Conservation (phyloP, 2,329 filamentous ascomycete species). For the Xenosphaeropsis pyriputrescens region DNA sequence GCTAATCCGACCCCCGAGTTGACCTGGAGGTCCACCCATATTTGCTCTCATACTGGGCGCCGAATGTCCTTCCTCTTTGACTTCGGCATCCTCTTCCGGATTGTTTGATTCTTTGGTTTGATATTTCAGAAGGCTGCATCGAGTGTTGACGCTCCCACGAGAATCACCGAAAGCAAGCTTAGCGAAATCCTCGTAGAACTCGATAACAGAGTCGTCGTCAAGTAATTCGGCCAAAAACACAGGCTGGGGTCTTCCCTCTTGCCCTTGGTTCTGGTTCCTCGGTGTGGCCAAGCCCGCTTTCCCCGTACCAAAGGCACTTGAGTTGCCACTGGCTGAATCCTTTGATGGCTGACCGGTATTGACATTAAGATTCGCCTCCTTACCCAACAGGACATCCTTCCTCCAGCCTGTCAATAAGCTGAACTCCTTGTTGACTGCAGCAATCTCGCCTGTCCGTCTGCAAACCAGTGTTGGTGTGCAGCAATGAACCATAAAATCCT, state of each 20-base stretch:
- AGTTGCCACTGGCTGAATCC: constrained; percentile 29
- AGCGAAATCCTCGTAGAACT: constrained; percentile 94
- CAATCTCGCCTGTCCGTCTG: constrained; percentile 85
- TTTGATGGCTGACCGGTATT: constrained; percentile 40
- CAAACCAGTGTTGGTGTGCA: constrained; percentile 88
- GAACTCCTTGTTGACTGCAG: constrained; percentile 91
- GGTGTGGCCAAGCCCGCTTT: constrained; percentile 33
- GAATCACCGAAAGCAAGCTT: constrained; percentile 86
- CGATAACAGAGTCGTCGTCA: constrained; percentile 82
- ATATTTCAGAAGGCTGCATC: constrained; percentile 82
- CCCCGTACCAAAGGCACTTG: constrained; percentile 18
- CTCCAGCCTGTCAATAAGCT: constrained; percentile 92
- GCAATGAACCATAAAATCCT: constrained; percentile 79
- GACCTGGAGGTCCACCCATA: constrained; percentile 14
- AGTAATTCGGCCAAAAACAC: constrained; percentile 87
- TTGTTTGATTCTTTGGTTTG: constrained; percentile 47
- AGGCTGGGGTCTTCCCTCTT: constrained; percentile 46
- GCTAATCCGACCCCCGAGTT: constrained; percentile 37
- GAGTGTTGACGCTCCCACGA: constrained; percentile 68
- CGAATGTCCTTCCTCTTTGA: constrained; percentile 4
- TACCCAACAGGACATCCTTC: constrained; percentile 75
- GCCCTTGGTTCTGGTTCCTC: constrained; percentile 23
- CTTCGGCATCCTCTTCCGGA: constrained; percentile 5
- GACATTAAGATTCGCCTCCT: constrained; percentile 75
- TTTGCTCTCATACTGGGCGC: constrained; percentile 16